Conservation (phyloP, 306 rosid species). For the Lotus japonicus region DNA sequence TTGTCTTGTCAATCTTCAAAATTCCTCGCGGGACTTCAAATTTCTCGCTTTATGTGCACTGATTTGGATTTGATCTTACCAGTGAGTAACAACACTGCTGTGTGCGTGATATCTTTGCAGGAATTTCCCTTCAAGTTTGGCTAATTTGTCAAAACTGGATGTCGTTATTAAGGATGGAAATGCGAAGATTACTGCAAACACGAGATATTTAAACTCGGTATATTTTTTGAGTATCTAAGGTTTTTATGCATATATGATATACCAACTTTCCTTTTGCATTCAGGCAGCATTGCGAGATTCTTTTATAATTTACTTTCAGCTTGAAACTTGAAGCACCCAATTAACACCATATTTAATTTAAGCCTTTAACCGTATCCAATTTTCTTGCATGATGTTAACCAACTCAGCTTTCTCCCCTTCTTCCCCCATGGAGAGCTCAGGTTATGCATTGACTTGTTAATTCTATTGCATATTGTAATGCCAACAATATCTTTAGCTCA, state of each 20-base stretch:
- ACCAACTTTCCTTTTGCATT: neutral
- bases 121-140: constrained; percentile 78
- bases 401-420: neutral
- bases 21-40: neutral
- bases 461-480: neutral
- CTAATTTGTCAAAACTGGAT: constrained; percentile 80
- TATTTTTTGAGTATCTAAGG: neutral
- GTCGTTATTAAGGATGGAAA: constrained; percentile 66
- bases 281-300: neutral
- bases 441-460: neutral
- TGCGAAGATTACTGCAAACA: constrained; percentile 74
- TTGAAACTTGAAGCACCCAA: no score
- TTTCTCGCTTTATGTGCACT: neutral
- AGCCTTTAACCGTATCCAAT: neutral
- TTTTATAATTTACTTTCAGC: neutral
- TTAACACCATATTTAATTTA: neutral
- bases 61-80: constrained; percentile 4
- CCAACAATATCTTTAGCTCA: neutral
- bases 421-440: neutral
- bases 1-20: constrained; percentile 1
- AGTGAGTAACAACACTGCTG: neutral
- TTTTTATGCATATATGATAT: constrained; percentile 9
- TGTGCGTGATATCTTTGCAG: constrained; percentile 37
- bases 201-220: constrained; percentile 73
- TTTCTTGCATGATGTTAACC: neutral